These are phyloP conservation scores for Pseudopyrenochaeta lycopersici DNA, from an alignment of 2,329 filamentous ascomycete genomes.

Conservation along the genomic window DNA sequence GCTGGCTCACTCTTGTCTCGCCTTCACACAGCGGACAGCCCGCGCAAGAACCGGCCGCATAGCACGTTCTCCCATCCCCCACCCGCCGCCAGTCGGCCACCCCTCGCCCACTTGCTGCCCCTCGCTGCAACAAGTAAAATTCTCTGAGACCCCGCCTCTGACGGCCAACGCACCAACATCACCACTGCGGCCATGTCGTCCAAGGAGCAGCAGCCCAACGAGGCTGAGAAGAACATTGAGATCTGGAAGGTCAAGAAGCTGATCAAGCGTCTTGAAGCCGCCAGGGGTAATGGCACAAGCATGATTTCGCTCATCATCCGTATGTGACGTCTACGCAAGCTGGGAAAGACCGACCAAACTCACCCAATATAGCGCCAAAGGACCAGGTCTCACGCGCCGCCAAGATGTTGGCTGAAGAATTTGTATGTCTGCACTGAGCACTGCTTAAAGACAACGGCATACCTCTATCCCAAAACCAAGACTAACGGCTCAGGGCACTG, in stretches of 20 bases:
- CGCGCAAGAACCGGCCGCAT: conserved; percentile 11
- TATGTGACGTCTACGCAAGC: conserved; percentile 58
- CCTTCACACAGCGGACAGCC: conserved; percentile 3
- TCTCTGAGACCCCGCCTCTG: conserved; percentile 26
- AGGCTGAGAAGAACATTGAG: conserved; percentile 97
- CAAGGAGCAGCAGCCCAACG: conserved; percentile 71
- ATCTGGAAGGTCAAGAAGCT: conserved; percentile 99
- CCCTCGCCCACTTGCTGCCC: conserved; percentile 24
- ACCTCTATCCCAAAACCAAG: neutral
- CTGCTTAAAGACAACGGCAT: too few relatives aligned
- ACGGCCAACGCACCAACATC: conserved; percentile 11
- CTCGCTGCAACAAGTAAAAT: conserved; percentile 22
- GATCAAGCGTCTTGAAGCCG: conserved; percentile 97
- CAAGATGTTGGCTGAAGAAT: conserved; percentile 99
- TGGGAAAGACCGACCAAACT: conserved; percentile 21
- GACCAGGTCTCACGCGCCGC: conserved; percentile 95
- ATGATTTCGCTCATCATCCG: conserved; percentile 99
- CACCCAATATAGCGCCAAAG: conserved; percentile 77
- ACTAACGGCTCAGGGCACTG: conserved; percentile 75
- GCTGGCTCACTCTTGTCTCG: conserved; percentile 1
- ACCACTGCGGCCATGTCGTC: conserved; percentile 46
- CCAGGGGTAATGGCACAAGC: conserved; percentile 96
- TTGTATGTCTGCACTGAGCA: conserved; percentile 78
- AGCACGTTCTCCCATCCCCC: conserved; percentile 12
- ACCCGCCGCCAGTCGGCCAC: conserved; percentile 23